Base-by-base conservation (phyloP, 768 basidiomycete genomes). In the Rhodotorula kratochvilovae region DNA sequence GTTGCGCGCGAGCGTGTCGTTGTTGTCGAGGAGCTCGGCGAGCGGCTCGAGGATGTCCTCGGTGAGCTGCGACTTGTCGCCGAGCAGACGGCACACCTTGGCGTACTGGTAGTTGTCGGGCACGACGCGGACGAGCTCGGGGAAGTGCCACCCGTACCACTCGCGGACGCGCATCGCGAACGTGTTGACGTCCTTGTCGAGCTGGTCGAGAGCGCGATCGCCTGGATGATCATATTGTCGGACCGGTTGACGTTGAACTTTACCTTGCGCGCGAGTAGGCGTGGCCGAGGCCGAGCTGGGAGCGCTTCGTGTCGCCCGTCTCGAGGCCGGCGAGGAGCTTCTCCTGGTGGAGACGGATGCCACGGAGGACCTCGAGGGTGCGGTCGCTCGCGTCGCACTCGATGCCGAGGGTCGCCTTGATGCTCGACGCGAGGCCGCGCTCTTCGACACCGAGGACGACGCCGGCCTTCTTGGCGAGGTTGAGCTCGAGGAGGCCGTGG, bases 101-200 rank as follows among this genome's bases (percentile, higher is more conserved):
- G 94, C 93, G 80, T 96, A 98, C 79, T 90, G 88, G 81, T 91
- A 87, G 80, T 96, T 95, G 82, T 97, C 95, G 66, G 93, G 87
- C 1, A 97, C 92, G 79, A 98, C 84, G 72, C 86, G 88, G 82
- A 95, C 86, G 76, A 97, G 89, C 82, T 98, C 95, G 50, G 95
- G 95, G 85, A 96, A 98, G 81, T 97, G 95, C 83, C 94, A 97
- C 13, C 95, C 95, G 81, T 98, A 98, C 95, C 95, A 98, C 81
- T 98, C 95, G 77, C 95, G 86, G 61, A 96, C 88, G 45, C 95
- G 90, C 95, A 98, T 98, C 29, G 93, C 90, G 81, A 98, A 97
- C 42, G 94, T 87, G 84, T 98, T 98, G 80, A 98, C 90, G 82
- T 98, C 96, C 83, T 99, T 99, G 88, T 99, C 96, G 33, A 99